phyloP scores from a whole-genome alignment of 208 protist species.

The Acanthamoeba quina region DNA sequence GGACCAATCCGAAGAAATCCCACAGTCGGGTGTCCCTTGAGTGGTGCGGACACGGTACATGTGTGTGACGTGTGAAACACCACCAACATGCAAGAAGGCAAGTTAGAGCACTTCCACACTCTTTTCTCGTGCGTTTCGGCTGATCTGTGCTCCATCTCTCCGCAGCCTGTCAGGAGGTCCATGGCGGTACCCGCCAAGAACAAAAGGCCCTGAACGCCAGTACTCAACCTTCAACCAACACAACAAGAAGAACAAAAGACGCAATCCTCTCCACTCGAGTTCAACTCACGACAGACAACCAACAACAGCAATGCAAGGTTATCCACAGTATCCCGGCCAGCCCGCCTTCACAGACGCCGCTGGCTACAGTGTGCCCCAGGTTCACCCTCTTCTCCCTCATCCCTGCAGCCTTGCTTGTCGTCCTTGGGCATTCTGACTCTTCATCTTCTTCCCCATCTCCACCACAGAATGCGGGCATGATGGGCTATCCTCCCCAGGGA shows the following conservation, averaged over 20 bases:
- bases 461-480: neutral
- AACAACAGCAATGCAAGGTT: neutral
- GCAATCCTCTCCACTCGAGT: neutral
- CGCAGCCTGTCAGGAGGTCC: neutral
- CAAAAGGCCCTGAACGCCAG: neutral
- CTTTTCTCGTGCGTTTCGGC: neutral
- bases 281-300: too few relatives aligned
- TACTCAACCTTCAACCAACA: neutral
- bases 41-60: too few relatives aligned
- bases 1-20: neutral
- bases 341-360: neutral
- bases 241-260: neutral
- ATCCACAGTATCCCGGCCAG: slow-evolving; percentile 34
- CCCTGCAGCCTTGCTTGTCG: too few relatives aligned
- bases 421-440: neutral
- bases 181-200: neutral
- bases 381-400: too few relatives aligned
- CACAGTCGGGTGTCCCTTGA: too few relatives aligned
- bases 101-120: neutral
- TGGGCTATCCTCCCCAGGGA: slow-evolving; percentile 25
- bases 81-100: too few relatives aligned
- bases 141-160: neutral
- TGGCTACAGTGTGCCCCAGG: neutral
- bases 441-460: too few relatives aligned
- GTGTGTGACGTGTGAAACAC: too few relatives aligned